phyloP scores from a whole-genome alignment of 208 protist species.

The Borovskyia barvae region DNA sequence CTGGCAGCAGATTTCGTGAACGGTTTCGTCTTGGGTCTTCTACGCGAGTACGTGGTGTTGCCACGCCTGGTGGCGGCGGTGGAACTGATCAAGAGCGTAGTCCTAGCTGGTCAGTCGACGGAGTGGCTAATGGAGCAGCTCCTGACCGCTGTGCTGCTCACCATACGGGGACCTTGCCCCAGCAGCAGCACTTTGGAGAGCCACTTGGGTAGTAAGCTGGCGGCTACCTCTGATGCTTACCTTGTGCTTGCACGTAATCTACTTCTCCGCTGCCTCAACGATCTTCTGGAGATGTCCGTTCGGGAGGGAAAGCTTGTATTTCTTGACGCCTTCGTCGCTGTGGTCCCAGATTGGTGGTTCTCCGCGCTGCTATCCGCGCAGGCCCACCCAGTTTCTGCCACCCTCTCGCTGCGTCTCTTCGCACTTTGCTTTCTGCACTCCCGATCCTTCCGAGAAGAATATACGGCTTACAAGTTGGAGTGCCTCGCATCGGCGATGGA shows the following conservation, averaged over 20 bases:
- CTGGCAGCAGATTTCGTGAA: slow-evolving; percentile 49
- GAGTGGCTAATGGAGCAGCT: slow-evolving; percentile 39
- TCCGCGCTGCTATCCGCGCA: slow-evolving; percentile 30
- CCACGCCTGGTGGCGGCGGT: slow-evolving; percentile 31
- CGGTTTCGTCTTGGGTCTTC: slow-evolving; percentile 60
- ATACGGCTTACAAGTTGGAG: slow-evolving; percentile 8
- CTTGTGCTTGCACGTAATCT: slow-evolving; percentile 53
- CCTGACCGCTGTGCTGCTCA: slow-evolving; percentile 35
- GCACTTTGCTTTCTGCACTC: slow-evolving; percentile 45
- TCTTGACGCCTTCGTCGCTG: slow-evolving; percentile 20
- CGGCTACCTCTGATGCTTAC: slow-evolving; percentile 26
- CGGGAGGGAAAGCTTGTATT: slow-evolving; percentile 14
- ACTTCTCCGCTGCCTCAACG: slow-evolving; percentile 45
- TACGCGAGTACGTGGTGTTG: slow-evolving; percentile 48
- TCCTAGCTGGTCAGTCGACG: slow-evolving; percentile 21
- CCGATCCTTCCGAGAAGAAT: slow-evolving; percentile 32
- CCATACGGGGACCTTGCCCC: slow-evolving; percentile 26
- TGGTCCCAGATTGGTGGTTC: slow-evolving; percentile 61
- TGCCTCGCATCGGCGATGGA: slow-evolving; percentile 36
- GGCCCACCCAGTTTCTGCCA: slow-evolving; percentile 51
- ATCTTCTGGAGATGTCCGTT: slow-evolving; percentile 27
- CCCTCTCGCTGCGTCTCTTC: slow-evolving; percentile 52
- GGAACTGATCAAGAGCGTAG: slow-evolving; percentile 21
- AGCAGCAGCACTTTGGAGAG: slow-evolving; percentile 17
- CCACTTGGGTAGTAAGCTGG: slow-evolving; percentile 44